Percentiles rank a stretch among this genome's conserved stretches.
Conservation (phyloP, 139 green algal genomes). For the Klebsormidium nitens region DNA sequence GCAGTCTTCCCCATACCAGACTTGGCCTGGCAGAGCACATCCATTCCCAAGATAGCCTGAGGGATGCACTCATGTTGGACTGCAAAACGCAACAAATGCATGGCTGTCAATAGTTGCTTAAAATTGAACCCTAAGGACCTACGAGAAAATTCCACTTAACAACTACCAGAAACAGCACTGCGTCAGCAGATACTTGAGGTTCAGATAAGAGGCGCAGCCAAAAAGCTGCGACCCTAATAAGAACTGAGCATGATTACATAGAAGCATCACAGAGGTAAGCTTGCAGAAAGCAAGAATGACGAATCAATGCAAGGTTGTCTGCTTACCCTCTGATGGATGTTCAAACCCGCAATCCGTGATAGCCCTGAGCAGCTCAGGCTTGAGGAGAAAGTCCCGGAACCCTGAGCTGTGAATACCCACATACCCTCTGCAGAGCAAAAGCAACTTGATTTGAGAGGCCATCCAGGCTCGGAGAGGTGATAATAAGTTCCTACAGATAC, state of each 20-base stretch:
- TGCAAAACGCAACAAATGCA: conserved; percentile 53
- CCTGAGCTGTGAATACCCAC: conserved; percentile 93
- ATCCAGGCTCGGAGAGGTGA: no score
- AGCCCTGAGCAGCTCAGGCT: conserved; percentile 86
- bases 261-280: no score
- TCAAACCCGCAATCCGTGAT: conserved; percentile 98
- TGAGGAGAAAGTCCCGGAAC: conserved; percentile 98
- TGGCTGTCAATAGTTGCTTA: no score
- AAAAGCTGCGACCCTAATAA: no score
- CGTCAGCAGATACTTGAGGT: neutral
- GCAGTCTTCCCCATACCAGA: conserved; percentile 99
- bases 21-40: conserved; percentile 99
- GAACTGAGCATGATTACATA: no score
- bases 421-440: conserved; percentile 71
- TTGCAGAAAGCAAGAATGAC: no score
- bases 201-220: neutral
- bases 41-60: conserved; percentile 93
- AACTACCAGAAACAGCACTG: neutral
- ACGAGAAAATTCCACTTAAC: no score
- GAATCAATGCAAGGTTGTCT: no score
- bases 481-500: no score
- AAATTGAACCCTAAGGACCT: no score
- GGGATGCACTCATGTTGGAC: conserved; percentile 99
- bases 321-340: conserved; percentile 94
- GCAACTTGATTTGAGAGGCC: no score